phyloP scores from a whole-genome alignment of 345 rosid species.

The Luvunga scandens region DNA sequence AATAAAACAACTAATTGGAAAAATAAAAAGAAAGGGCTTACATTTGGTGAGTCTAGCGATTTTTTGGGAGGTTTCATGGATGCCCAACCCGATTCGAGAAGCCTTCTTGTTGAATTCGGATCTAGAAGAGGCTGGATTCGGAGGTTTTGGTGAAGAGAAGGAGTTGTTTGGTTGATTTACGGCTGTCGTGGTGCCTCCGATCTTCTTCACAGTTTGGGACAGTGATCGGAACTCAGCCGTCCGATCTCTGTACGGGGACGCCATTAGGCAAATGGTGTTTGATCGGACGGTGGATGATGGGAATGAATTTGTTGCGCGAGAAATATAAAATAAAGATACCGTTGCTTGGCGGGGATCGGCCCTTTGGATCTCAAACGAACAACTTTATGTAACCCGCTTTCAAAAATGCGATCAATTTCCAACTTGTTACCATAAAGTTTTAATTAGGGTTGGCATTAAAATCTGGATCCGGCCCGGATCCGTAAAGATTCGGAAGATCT shows the following conservation, averaged over 20 bases:
- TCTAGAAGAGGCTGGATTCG: constrained; percentile 45
- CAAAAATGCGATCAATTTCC: neutral
- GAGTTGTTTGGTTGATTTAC: constrained; percentile 21
- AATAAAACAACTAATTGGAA: neutral
- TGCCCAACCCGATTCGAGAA: constrained; percentile 55
- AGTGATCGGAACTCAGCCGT: constrained; percentile 80
- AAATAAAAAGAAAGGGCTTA: constrained; percentile 13
- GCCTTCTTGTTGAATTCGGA: constrained; percentile 86
- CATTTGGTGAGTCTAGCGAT: constrained; percentile 67
- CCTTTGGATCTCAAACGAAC: neutral
- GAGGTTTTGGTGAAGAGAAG: constrained; percentile 27
- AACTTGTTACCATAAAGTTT: too few relatives aligned
- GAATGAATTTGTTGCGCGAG: neutral
- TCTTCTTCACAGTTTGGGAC: constrained; percentile 60
- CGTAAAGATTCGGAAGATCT: too few relatives aligned
- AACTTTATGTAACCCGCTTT: neutral
- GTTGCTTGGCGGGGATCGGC: neutral
- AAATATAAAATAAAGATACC: neutral
- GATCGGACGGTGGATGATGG: neutral
- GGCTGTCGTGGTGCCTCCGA: constrained; percentile 46
- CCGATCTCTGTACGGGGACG: constrained; percentile 64
- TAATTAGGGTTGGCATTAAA: too few relatives aligned
- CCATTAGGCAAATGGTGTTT: constrained; percentile 33
- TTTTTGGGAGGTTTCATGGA: constrained; percentile 73
- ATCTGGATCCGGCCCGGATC: too few relatives aligned